These are phyloP conservation scores for Sicyos edulis DNA, from an alignment of 306 rosid species.

Conservation along the genomic window DNA sequence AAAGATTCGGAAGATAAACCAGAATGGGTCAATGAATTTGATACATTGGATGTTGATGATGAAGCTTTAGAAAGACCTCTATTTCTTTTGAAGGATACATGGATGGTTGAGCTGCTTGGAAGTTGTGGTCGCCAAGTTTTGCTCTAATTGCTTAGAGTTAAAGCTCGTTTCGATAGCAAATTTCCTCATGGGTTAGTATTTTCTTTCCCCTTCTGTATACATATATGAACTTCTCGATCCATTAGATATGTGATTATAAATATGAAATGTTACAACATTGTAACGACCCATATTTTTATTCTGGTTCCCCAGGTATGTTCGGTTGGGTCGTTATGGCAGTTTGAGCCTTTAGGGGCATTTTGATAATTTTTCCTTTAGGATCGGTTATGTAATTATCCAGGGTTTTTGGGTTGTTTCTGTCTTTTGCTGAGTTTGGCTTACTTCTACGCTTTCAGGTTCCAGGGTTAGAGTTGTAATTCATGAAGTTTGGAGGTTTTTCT, in stretches of 20 bases:
- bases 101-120: slow-evolving; percentile 92
- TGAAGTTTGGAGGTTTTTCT: no score
- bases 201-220: slow-evolving; percentile 1
- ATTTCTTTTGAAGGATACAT: slow-evolving; percentile 65
- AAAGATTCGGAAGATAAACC: slow-evolving; percentile 70
- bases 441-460: no score
- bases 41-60: slow-evolving; percentile 43
- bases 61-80: slow-evolving; percentile 66
- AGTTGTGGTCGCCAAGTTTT: slow-evolving; percentile 87
- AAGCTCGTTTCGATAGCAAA: slow-evolving; percentile 97
- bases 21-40: slow-evolving; percentile 74
- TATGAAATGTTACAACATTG: no score
- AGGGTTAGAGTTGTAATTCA: no score
- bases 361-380: no score
- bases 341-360: no score
- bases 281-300: no score
- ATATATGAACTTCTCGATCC: not conserved
- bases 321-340: no score
- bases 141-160: slow-evolving; percentile 97
- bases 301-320: no score
- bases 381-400: no score
- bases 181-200: slow-evolving; percentile 75
- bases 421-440: no score
- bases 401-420: no score
- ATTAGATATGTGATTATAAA: not conserved